Percentiles rank a stretch among this genome's conserved stretches.
Evolutionary conservation across 2,329 filamentous ascomycete species (phyloP).

Genomic region (Triangularia verruculosa): DNA sequence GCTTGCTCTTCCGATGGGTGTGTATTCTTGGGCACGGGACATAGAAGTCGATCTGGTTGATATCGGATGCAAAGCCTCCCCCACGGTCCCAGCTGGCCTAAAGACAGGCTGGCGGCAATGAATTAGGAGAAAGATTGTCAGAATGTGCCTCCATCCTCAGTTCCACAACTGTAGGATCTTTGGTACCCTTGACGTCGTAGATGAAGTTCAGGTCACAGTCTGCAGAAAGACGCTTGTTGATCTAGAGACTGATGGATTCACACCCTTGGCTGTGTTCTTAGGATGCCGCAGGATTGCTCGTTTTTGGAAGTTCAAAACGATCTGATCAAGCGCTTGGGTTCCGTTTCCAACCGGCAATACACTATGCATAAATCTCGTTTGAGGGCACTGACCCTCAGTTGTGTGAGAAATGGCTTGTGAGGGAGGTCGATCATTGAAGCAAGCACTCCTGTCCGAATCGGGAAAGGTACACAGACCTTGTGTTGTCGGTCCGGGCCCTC

Average conservation of each 20-base stretch:
- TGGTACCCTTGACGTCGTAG: conserved; percentile 18
- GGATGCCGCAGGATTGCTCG: not conserved
- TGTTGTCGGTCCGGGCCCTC: conserved; percentile 20
- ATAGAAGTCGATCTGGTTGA: conserved; percentile 23
- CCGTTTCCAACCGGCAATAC: not conserved
- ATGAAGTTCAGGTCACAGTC: conserved; percentile 14
- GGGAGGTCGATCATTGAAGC: conserved; percentile 24
- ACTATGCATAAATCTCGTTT: not conserved
- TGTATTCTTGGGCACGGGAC: conserved; percentile 23
- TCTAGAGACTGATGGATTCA: conserved; percentile 2
- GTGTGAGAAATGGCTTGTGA: conserved; percentile 18
- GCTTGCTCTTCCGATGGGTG: conserved; percentile 14
- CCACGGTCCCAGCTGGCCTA: conserved; percentile 1
- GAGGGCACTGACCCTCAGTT: conserved; percentile 22
- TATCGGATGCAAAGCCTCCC: conserved; percentile 14
- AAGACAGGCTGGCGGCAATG: conserved; percentile 11
- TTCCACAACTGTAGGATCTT: conserved; percentile 12
- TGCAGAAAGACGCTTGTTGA: not conserved
- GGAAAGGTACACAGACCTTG: conserved; percentile 22
- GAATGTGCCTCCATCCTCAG: conserved; percentile 11
- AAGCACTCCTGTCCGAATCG: conserved; percentile 24
- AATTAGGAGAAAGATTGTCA: not conserved
- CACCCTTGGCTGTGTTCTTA: conserved; percentile 15
- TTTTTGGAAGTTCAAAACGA: not conserved
- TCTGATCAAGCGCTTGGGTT: not conserved